phyloP scores from a whole-genome alignment of 495 filamentous ascomycete genomes.

The Halenospora varia region DNA sequence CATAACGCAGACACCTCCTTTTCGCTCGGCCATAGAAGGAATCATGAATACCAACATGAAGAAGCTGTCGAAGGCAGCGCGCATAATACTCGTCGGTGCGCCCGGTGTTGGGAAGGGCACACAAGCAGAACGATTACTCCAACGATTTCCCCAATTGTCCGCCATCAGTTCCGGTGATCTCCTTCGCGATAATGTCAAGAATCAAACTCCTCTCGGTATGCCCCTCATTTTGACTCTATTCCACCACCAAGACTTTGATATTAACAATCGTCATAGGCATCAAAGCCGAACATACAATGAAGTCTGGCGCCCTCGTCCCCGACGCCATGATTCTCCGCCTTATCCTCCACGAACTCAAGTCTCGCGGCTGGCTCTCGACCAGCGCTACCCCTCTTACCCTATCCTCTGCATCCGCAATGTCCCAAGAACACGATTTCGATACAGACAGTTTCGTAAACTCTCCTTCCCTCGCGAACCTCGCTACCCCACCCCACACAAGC shows the following conservation, averaged over 20 bases:
- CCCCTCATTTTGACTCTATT: not conserved
- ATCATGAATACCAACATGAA: constrained; percentile 26
- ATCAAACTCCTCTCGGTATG: constrained; percentile 79
- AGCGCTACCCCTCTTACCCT: constrained; percentile 71
- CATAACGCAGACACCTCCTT: not conserved
- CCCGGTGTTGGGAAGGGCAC: constrained; percentile 94
- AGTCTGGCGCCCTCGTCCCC: constrained; percentile 75
- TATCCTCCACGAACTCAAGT: constrained; percentile 80
- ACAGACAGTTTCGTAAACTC: constrained; percentile 24
- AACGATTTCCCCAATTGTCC: constrained; percentile 82
- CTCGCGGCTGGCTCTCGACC: constrained; percentile 72
- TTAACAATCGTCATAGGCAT: too few species aligned
- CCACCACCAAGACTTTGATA: too few species aligned
- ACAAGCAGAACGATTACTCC: constrained; percentile 81
- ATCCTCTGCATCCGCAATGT: constrained; percentile 41
- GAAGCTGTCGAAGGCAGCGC: constrained; percentile 76
- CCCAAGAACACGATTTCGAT: constrained; percentile 25
- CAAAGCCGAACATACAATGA: constrained; percentile 84
- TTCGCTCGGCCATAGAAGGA: not conserved
- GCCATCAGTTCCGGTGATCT: constrained; percentile 93
- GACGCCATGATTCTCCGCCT: constrained; percentile 89
- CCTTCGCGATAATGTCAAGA: constrained; percentile 86
- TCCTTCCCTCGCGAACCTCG: constrained; percentile 9
- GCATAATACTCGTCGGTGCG: constrained; percentile 93
- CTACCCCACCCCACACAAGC: constrained; percentile 38